Percentiles rank a stretch among this genome's conserved stretches.
Evolutionary conservation across 2,329 filamentous ascomycete genomes (phyloP).

Genomic region (Stachybotrys chlorohalonatus): DNA sequence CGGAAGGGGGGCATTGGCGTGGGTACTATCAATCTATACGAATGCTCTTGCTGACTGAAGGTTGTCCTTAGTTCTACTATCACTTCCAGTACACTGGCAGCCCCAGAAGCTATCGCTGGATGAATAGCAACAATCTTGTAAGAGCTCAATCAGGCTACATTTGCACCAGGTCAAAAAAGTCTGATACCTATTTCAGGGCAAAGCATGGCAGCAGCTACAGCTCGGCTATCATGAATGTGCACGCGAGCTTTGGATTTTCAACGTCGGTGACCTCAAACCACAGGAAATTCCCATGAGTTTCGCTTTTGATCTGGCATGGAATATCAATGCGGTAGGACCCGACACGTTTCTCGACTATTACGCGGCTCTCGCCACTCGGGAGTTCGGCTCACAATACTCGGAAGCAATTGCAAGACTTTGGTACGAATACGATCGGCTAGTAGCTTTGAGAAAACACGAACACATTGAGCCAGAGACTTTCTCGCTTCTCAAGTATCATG

Average conservation of each 20-base stretch:
- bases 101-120: conserved; percentile 31
- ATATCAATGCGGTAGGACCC: conserved; percentile 13
- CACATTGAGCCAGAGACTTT: conserved; percentile 46
- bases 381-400: conserved; percentile 37
- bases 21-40: conserved; percentile 25
- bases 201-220: conserved; percentile 32
- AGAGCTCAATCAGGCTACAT: conserved; percentile 28
- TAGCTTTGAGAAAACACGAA: conserved; percentile 48
- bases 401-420: conserved; percentile 37
- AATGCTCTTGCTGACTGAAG: not conserved
- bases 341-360: conserved; percentile 1
- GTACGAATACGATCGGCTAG: conserved; percentile 38
- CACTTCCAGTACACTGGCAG: conserved; percentile 28
- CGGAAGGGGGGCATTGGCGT: conserved; percentile 41
- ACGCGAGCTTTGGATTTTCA: conserved; percentile 54
- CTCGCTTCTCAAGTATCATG: conserved; percentile 48
- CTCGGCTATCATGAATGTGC: conserved; percentile 46
- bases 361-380: conserved; percentile 31
- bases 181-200: conserved; percentile 26
- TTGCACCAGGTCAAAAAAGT: conserved; percentile 2
- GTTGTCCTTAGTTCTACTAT: conserved; percentile 33
- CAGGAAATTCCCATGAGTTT: conserved; percentile 47
- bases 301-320: conserved; percentile 46
- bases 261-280: conserved; percentile 56
- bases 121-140: conserved; percentile 45